A percentile compares a stretch with the other conserved stretches of the same genome.
These are phyloP conservation scores for Kwoniella shandongensis DNA, from an alignment of 768 basidiomycete species.

Conservation along the genomic window DNA sequence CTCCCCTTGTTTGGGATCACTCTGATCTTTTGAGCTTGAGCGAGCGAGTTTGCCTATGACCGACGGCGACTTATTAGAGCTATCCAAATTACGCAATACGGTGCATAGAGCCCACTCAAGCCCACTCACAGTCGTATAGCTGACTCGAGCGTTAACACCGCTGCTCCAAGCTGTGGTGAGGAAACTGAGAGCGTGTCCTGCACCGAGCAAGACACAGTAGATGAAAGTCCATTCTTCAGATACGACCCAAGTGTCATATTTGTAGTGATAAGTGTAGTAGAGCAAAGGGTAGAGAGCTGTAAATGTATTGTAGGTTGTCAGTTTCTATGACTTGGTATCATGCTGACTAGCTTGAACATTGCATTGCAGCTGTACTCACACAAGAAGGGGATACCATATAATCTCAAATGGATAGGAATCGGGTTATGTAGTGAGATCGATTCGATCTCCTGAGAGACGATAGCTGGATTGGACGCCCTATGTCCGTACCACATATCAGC, in stretches of 20 bases:
- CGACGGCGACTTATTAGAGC: background rate
- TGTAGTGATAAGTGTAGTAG: constrained; percentile 81
- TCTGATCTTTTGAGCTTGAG: constrained; percentile 76
- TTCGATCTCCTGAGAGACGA: constrained; percentile 54
- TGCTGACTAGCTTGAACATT: background rate
- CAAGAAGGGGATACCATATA: constrained; percentile 55
- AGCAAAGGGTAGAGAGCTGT: constrained; percentile 54
- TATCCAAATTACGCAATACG: background rate
- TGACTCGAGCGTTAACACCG: constrained; percentile 73
- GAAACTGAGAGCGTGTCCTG: constrained; percentile 87
- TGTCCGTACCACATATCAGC: too few relatives aligned
- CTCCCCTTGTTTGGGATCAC: constrained; percentile 77
- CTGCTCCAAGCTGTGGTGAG: constrained; percentile 87
- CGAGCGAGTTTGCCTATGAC: constrained; percentile 62
- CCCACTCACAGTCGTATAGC: constrained; percentile 66
- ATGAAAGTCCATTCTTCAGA: constrained; percentile 99
- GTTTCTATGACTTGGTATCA: too few relatives aligned
- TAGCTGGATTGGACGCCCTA: constrained; percentile 28
- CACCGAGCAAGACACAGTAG: constrained; percentile 78
- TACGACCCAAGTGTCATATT: constrained; percentile 84
- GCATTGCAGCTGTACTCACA: constrained; percentile 29
- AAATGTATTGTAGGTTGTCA: background rate
- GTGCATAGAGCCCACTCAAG: too few relatives aligned
- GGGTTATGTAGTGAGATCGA: constrained; percentile 54
- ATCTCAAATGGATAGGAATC: constrained; percentile 46